phyloP scores from a whole-genome alignment of 2,329 filamentous ascomycete species.

The Byssochlamys sp. region DNA sequence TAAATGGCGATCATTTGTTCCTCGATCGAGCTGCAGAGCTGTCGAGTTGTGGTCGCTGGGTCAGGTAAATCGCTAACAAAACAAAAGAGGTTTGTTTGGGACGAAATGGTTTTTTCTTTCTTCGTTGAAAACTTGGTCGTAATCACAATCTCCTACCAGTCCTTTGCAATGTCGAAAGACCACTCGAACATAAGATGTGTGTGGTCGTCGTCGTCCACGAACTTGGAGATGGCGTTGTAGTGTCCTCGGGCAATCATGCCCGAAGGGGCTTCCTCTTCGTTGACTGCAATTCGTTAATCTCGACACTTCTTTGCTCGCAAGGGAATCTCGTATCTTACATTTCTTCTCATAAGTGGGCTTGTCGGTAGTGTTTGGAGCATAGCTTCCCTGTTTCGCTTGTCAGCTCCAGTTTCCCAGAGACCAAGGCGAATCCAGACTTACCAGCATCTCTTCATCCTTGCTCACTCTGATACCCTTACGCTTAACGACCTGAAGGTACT shows the following conservation, averaged over 20 bases:
- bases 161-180: slow-evolving; percentile 93
- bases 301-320: neutral
- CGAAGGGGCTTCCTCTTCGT: slow-evolving; percentile 80
- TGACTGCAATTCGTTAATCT: slow-evolving; percentile 49
- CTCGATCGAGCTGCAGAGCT: neutral
- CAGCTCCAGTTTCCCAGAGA: neutral
- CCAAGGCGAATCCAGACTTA: slow-evolving; percentile 37
- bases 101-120: neutral
- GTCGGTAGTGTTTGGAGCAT: slow-evolving; percentile 82
- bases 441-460: slow-evolving; percentile 98
- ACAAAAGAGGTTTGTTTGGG: neutral
- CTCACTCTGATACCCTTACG: slow-evolving; percentile 74
- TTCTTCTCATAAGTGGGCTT: slow-evolving; percentile 79
- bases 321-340: slow-evolving; percentile 51
- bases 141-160: neutral
- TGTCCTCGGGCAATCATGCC: slow-evolving; percentile 83
- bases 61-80: neutral
- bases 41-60: neutral
- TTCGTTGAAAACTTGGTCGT: neutral
- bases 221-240: slow-evolving; percentile 81
- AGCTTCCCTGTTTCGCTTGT: slow-evolving; percentile 60
- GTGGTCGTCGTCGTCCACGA: slow-evolving; percentile 90
- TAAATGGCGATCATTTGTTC: neutral
- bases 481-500: slow-evolving; percentile 92
- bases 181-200: slow-evolving; percentile 87